Evolutionary conservation across 345 rosid genomes (phyloP).

Genomic region (Dovyalis caffra): DNA sequence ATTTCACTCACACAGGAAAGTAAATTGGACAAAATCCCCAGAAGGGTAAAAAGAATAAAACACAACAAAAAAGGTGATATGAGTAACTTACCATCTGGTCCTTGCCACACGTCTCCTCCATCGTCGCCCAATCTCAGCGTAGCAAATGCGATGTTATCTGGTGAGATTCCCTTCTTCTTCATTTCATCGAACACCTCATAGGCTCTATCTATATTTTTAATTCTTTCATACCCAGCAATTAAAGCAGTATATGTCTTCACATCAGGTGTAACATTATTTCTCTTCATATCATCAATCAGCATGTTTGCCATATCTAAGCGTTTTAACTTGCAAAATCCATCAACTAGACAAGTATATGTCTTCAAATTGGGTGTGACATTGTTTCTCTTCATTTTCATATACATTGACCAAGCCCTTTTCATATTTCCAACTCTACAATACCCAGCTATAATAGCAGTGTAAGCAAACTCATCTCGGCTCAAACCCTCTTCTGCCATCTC

Average conservation of each 20-base stretch:
- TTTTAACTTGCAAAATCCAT: slow-evolving; percentile 41
- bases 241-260: slow-evolving; percentile 44
- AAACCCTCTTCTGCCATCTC: slow-evolving; percentile 42
- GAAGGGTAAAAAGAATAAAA: neutral
- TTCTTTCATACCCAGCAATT: slow-evolving; percentile 36
- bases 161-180: slow-evolving; percentile 34
- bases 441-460: slow-evolving; percentile 45
- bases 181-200: slow-evolving; percentile 41
- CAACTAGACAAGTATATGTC: slow-evolving; percentile 51
- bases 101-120: neutral
- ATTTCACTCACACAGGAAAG: too few species aligned
- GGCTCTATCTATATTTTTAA: slow-evolving; percentile 31
- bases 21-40: neutral
- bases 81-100: slow-evolving; percentile 5
- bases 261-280: slow-evolving; percentile 32
- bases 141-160: slow-evolving; percentile 25
- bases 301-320: slow-evolving; percentile 45
- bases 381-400: slow-evolving; percentile 27
- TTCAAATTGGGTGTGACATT: slow-evolving; percentile 39
- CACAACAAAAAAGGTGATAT: neutral
- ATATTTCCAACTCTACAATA: slow-evolving; percentile 44
- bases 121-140: neutral
- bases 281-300: slow-evolving; percentile 43
- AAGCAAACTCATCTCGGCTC: slow-evolving; percentile 38
- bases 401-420: slow-evolving; percentile 39